Evolutionary conservation across 768 basidiomycete species (phyloP).

Genomic region (Trametes cinnabarina): DNA sequence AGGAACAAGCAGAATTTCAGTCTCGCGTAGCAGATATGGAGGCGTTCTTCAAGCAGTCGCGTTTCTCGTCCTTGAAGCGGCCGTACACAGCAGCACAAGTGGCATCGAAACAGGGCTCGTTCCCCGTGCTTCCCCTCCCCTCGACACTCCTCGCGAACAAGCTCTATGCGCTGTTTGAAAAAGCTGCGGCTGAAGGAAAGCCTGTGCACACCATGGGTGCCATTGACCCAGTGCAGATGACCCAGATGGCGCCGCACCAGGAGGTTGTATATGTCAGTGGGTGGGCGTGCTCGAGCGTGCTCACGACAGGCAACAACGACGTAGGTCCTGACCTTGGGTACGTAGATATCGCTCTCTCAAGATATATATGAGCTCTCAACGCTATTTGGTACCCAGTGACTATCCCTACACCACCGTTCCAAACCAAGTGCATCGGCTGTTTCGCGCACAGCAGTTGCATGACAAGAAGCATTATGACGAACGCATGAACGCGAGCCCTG

Average conservation of each 20-base stretch:
- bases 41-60: slow-evolving; percentile 71
- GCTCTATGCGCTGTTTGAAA: slow-evolving; percentile 65
- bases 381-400: slow-evolving; percentile 49
- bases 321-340: slow-evolving; percentile 90
- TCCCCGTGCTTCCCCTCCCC: slow-evolving; percentile 74
- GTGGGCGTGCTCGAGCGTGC: slow-evolving; percentile 83
- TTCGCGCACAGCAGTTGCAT: slow-evolving; percentile 89
- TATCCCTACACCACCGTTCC: slow-evolving; percentile 97
- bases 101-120: slow-evolving; percentile 85
- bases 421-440: slow-evolving; percentile 89
- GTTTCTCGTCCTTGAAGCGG: slow-evolving; percentile 70
- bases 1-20: slow-evolving; percentile 59
- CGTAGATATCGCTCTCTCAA: slow-evolving; percentile 10
- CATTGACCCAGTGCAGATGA: slow-evolving; percentile 93
- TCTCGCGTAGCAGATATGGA: slow-evolving; percentile 62
- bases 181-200: slow-evolving; percentile 56
- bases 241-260: slow-evolving; percentile 85
- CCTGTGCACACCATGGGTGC: slow-evolving; percentile 92
- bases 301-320: slow-evolving; percentile 89
- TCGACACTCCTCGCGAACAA: slow-evolving; percentile 83
- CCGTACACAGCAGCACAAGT: slow-evolving; percentile 80
- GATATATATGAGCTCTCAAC: not conserved
- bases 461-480: slow-evolving; percentile 93
- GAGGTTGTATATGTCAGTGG: slow-evolving; percentile 92
- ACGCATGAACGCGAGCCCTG: slow-evolving; percentile 61